Evolutionary conservation across 2,329 filamentous ascomycete species (phyloP).

Genomic region (Neonectria magnoliae): DNA sequence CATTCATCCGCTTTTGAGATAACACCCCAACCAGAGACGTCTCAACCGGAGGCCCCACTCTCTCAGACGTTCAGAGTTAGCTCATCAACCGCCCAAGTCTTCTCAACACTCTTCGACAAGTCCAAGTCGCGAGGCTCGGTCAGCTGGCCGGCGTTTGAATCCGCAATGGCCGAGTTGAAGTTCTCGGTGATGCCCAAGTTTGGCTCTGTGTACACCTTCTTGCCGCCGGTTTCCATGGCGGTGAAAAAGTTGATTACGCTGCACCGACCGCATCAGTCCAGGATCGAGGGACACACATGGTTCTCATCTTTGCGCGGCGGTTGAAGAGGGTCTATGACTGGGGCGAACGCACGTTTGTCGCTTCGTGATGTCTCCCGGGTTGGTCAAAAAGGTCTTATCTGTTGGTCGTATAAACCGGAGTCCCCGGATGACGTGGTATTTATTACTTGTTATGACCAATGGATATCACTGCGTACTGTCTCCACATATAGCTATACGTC

Average conservation of each 20-base stretch:
- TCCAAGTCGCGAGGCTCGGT: conserved; percentile 45
- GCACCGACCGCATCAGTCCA: conserved; percentile 50
- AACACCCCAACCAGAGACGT: conserved; percentile 1
- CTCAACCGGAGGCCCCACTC: not conserved
- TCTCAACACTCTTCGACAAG: conserved; percentile 48
- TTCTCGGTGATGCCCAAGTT: conserved; percentile 54
- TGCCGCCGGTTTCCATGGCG: conserved; percentile 41
- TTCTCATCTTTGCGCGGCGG: conserved; percentile 43
- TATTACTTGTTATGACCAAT: not conserved
- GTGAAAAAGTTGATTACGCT: conserved; percentile 46
- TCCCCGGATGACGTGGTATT: too few species aligned
- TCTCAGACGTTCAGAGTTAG: conserved; percentile 49
- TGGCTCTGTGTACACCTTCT: conserved; percentile 55
- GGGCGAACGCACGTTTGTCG: conserved; percentile 45
- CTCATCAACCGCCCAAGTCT: conserved; percentile 49
- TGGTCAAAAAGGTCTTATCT: not conserved
- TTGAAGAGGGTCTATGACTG: conserved; percentile 51
- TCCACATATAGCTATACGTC: not conserved
- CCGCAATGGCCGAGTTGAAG: conserved; percentile 53
- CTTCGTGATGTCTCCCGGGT: not conserved
- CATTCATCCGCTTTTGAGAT: conserved; percentile 50
- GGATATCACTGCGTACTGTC: not conserved
- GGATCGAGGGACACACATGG: conserved; percentile 47
- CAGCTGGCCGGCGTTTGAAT: conserved; percentile 51
- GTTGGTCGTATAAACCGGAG: not conserved